Base-by-base conservation (phyloP, 345 rosid species). In the Dimocarpus longan region DNA sequence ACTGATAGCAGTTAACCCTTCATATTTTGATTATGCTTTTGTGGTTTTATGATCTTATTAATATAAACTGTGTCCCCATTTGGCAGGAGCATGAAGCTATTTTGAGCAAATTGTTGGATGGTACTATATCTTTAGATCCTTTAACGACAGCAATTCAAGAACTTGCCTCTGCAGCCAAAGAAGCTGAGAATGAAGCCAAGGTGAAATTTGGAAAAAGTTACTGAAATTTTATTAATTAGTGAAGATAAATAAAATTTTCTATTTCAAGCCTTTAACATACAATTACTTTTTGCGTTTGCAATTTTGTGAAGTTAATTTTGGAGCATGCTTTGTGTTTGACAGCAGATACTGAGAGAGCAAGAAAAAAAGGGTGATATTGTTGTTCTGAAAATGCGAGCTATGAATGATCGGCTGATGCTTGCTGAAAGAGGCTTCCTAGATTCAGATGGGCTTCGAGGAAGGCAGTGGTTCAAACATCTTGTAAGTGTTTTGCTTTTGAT, bases 361-460 rank as follows among this genome's bases (percentile, higher is more conserved):
- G 86, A 75, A 66, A 74, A 26, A 37, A 70, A 69, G 19, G 84
- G 81, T 10, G 85, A 84, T 12, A 37, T 59, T 18, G 72, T 67
- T 24, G 87, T 76, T 60, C 56, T 85, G 73, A 87, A 79, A 82
- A 78, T 80, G 76, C 88, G 98, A 76, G 90, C 87, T 13, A 71
- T 96, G 81, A 96, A 96, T 81, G 98, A 94, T 70, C 86, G 93
- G 69, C 79, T 96, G 85, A 91, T 94, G 95, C 94, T 90, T 75
- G 93, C 89, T 0, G 99, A 96, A 83, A 90, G 98, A 90, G 97
- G 99, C 68, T 94, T 94, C 86, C 81, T 96, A 80, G 98, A 94
- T 82, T 73, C 85, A 24, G 88, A 91, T 4, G 99, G 98, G 76
- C 86, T 94, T 77, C 84, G 78, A 75, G 95, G 95, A 71, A 87